Percentiles rank a stretch among this genome's conserved stretches.
Evolutionary conservation across 768 basidiomycete species (phyloP).

Genomic region (Leccinum olivaceopallidum): DNA sequence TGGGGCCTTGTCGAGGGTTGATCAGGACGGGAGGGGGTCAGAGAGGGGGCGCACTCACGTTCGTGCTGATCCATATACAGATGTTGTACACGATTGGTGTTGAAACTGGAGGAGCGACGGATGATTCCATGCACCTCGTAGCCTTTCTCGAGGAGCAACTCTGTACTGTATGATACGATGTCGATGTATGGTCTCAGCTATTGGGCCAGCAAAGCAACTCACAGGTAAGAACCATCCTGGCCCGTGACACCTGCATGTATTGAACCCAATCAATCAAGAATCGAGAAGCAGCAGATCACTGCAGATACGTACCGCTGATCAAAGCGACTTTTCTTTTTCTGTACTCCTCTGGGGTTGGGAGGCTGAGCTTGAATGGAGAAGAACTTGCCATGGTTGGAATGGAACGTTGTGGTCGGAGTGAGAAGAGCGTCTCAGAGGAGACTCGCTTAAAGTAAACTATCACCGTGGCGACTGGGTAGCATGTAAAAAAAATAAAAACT

Average conservation of each 20-base stretch:
- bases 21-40: slow-evolving; percentile 3
- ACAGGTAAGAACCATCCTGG: slow-evolving; percentile 96
- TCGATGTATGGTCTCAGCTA: slow-evolving; percentile 6
- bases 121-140: slow-evolving; percentile 96
- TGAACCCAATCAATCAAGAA: slow-evolving; percentile 10
- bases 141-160: slow-evolving; percentile 81
- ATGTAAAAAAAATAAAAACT: slow-evolving; percentile 7
- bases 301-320: slow-evolving; percentile 68
- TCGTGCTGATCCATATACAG: slow-evolving; percentile 93
- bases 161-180: slow-evolving; percentile 53
- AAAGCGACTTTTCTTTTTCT: slow-evolving; percentile 90
- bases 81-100: slow-evolving; percentile 93
- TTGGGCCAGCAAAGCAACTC: slow-evolving; percentile 31
- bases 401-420: slow-evolving; percentile 1
- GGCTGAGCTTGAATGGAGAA: slow-evolving; percentile 45
- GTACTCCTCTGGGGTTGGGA: slow-evolving; percentile 81
- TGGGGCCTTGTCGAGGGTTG: slow-evolving; percentile 48
- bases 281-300: neutral
- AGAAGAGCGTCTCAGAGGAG: neutral
- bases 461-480: too few species aligned
- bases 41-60: slow-evolving; percentile 48
- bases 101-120: slow-evolving; percentile 96
- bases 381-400: slow-evolving; percentile 18
- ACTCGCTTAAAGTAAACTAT: too few species aligned
- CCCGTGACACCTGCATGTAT: slow-evolving; percentile 84